These are phyloP conservation scores for Sanguinoderma infundibulare DNA, from an alignment of 1,284 basidiomycete species.

Conservation along the genomic window DNA sequence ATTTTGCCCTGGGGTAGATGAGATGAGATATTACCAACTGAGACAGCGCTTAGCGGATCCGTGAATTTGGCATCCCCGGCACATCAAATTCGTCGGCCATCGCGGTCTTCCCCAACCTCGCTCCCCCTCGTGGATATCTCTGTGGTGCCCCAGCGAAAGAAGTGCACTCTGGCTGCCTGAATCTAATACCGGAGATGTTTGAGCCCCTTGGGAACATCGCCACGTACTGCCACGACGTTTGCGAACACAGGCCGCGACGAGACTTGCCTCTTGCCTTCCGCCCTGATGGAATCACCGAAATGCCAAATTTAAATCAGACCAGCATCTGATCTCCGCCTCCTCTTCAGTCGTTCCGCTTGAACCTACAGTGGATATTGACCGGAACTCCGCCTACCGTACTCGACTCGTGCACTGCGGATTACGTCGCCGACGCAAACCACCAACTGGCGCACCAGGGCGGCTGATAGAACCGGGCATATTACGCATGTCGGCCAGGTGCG, in stretches of 20 bases:
- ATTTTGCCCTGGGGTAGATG: neutral
- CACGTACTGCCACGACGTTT: constrained; percentile 11
- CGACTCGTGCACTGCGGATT: constrained; percentile 1
- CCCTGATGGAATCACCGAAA: constrained; percentile 8
- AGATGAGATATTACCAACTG: constrained; percentile 1
- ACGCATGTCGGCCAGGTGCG: neutral
- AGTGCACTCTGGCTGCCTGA: neutral
- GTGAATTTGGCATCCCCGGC: constrained; percentile 10
- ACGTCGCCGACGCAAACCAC: constrained; percentile 11
- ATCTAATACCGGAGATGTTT: constrained; percentile 6
- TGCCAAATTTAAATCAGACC: neutral
- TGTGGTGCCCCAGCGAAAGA: neutral
- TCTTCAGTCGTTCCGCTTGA: constrained; percentile 11
- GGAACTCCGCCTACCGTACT: neutral
- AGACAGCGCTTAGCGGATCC: neutral
- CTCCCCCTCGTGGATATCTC: neutral
- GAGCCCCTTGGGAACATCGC: constrained; percentile 10
- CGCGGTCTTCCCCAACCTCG: constrained; percentile 5
- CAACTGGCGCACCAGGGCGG: neutral
- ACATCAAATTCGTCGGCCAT: constrained; percentile 21
- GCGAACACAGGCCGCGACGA: constrained; percentile 2
- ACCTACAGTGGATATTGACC: neutral
- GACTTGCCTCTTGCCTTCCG: neutral
- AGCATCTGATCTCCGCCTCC: constrained; percentile 14
- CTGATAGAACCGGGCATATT: neutral